Conservation (phyloP, 2,329 filamentous ascomycete genomes). For the Xylariaceae sp. region DNA sequence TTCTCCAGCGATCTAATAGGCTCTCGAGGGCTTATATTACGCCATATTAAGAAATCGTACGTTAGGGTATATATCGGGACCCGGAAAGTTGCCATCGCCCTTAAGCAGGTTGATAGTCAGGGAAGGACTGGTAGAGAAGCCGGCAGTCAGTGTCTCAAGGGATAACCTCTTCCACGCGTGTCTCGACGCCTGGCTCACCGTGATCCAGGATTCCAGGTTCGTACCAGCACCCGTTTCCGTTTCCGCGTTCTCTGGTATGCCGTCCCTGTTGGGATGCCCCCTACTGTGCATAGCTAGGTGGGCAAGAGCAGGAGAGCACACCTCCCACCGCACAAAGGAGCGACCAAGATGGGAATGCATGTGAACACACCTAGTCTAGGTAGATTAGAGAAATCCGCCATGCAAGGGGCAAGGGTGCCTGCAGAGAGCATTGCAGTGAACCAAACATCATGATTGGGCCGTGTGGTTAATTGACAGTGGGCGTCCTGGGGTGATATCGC, state of each 20-base stretch:
- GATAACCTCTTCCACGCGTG: conserved; percentile 10
- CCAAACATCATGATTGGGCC: conserved; percentile 15
- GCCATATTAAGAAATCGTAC: too few relatives aligned
- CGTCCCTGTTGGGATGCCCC: conserved; percentile 21
- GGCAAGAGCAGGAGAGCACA: too few relatives aligned
- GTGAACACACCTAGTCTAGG: conserved; percentile 7
- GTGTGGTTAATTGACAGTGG: conserved; percentile 6
- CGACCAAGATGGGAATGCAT: conserved; percentile 13
- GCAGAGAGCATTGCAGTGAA: conserved; percentile 23
- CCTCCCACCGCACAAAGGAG: too few relatives aligned
- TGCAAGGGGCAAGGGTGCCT: conserved; percentile 21
- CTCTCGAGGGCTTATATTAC: too few relatives aligned
- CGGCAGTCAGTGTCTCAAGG: not conserved
- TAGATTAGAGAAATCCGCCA: conserved; percentile 13
- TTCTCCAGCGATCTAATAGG: conserved; percentile 13
- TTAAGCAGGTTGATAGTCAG: too few relatives aligned
- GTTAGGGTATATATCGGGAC: too few relatives aligned
- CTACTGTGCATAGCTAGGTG: too few relatives aligned
- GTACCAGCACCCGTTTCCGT: conserved; percentile 18
- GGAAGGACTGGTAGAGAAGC: too few relatives aligned
- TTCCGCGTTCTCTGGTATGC: conserved; percentile 18
- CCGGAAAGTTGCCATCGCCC: too few relatives aligned
- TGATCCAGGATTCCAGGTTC: too few relatives aligned
- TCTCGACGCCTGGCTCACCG: conserved; percentile 18
- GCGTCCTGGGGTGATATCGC: conserved; percentile 6